phyloP scores from a whole-genome alignment of 2,329 filamentous ascomycete genomes.

The Sporothrix pallida region DNA sequence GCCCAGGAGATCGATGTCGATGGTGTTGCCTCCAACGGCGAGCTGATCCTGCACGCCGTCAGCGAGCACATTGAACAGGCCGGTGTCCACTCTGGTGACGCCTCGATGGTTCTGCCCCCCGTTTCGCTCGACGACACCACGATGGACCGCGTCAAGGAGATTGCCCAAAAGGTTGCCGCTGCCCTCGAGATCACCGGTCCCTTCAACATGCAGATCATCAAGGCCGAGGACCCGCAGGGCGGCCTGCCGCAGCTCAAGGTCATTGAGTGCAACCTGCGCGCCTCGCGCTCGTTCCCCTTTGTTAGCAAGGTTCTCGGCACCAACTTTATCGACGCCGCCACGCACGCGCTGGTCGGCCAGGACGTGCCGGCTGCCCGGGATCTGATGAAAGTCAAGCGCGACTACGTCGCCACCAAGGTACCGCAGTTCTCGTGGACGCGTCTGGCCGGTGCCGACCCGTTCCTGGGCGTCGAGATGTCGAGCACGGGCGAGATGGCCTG shows the following conservation, averaged over 20 bases:
- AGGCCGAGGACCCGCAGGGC: slow-evolving; percentile 88
- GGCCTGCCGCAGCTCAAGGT: slow-evolving; percentile 89
- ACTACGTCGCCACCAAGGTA: slow-evolving; percentile 96
- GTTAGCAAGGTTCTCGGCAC: slow-evolving; percentile 98
- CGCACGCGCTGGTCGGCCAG: slow-evolving; percentile 85
- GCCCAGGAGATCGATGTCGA: slow-evolving; percentile 97
- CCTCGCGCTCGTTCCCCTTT: slow-evolving; percentile 95
- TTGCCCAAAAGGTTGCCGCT: slow-evolving; percentile 93
- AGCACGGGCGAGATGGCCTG: slow-evolving; percentile 98
- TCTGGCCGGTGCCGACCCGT: slow-evolving; percentile 94
- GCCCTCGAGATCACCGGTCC: slow-evolving; percentile 97
- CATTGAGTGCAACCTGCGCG: slow-evolving; percentile 97
- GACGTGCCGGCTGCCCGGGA: slow-evolving; percentile 80
- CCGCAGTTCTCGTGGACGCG: slow-evolving; percentile 99
- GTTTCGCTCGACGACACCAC: slow-evolving; percentile 75
- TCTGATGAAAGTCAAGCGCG: slow-evolving; percentile 84
- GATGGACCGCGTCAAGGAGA: slow-evolving; percentile 90
- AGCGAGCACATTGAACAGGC: slow-evolving; percentile 97
- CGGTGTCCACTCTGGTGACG: slow-evolving; percentile 97
- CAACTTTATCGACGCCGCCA: slow-evolving; percentile 94
- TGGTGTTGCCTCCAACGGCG: slow-evolving; percentile 83
- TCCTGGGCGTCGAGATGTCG: slow-evolving; percentile 97
- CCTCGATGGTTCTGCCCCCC: slow-evolving; percentile 90
- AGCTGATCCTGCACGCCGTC: slow-evolving; percentile 88
- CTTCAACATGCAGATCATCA: slow-evolving; percentile 99